Conservation (phyloP, 805 yeast species). For the Sugiyamaella marilandica region DNA sequence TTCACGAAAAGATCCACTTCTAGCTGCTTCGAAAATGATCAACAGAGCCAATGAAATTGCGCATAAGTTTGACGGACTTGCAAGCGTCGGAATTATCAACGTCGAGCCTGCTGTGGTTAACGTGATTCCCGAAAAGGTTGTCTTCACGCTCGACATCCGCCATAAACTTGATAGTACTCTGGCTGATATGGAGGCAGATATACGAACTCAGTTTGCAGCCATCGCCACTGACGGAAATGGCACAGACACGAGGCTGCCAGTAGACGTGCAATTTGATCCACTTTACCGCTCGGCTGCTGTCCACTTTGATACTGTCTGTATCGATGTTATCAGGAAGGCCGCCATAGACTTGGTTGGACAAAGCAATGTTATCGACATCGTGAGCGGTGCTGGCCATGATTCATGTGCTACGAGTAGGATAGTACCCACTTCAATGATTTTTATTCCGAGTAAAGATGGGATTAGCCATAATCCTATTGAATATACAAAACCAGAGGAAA, state of each 20-base stretch:
- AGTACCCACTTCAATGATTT: constrained; percentile 68
- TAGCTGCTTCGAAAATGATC: constrained; percentile 54
- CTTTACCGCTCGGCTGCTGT: constrained; percentile 51
- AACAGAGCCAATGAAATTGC: constrained; percentile 53
- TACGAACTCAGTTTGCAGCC: neutral
- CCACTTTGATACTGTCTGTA: constrained; percentile 47
- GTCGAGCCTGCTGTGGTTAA: constrained; percentile 57
- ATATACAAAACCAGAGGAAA: constrained; percentile 58
- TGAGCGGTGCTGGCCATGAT: constrained; percentile 77
- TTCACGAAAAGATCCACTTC: constrained; percentile 55
- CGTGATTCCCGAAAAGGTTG: constrained; percentile 58
- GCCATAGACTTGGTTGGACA: constrained; percentile 32
- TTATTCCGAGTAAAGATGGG: constrained; percentile 64
- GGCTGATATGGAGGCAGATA: neutral
- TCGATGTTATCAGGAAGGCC: constrained; percentile 47
- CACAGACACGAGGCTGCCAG: constrained; percentile 1
- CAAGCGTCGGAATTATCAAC: constrained; percentile 53
- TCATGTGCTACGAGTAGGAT: constrained; percentile 52
- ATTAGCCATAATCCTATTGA: constrained; percentile 63
- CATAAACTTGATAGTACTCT: constrained; percentile 42
- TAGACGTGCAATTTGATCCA: constrained; percentile 36
- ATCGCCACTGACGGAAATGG: constrained; percentile 10
- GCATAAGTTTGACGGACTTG: constrained; percentile 45
- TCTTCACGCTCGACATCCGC: constrained; percentile 55
- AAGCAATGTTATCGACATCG: constrained; percentile 38